Base-by-base conservation (phyloP, 495 filamentous ascomycete genomes). In the Aspergillus funiculosus region DNA sequence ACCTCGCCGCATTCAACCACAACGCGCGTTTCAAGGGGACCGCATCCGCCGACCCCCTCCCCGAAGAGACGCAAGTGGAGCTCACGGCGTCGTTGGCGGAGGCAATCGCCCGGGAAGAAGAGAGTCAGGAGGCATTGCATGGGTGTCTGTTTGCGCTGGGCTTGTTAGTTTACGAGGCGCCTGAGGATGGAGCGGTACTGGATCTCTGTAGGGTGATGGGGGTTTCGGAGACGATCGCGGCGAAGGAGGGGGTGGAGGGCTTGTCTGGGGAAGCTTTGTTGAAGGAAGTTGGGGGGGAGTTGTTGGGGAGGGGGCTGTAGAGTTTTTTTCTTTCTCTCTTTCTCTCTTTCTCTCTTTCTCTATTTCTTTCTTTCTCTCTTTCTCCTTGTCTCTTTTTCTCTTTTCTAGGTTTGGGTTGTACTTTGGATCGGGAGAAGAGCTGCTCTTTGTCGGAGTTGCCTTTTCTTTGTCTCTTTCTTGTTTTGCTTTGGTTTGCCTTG, bases 61-160 rank as follows among this genome's bases (percentile, higher is more conserved):
- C 77, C 0, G 83, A 87, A 43, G 76, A 69, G 6, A 76, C 82
- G 42, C 84, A 90, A 56, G 77, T 94, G 17, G 89, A 92, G 57
- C 70, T 96, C 3, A 75, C 80, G 1, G 88, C 87, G 0, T 81
- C 83, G 10, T 54, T 89, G 24, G 61, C 94, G 3, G 89, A 98
- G 61, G 84, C 84, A 0, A 75, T 95, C 38, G 58, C 69, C 7
- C 72, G 72, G 22, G 86, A 88, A 54, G 74, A 82, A 17, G 71
- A 75, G 38, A 88, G 80, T 25, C 63, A 62, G 0, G 88, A 95
- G 49, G 82, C 82, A 1, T 54, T 89, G 2, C 82, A 82, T 52
- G 85, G 85, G 1, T 74, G 88, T 48, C 49, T 92, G 26, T 65
- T 85, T 29, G 84, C 85, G 7, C 62, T 92, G 17, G 90, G 88